Conservation (phyloP, 768 basidiomycete genomes). For the Tricholoma sp. region DNA sequence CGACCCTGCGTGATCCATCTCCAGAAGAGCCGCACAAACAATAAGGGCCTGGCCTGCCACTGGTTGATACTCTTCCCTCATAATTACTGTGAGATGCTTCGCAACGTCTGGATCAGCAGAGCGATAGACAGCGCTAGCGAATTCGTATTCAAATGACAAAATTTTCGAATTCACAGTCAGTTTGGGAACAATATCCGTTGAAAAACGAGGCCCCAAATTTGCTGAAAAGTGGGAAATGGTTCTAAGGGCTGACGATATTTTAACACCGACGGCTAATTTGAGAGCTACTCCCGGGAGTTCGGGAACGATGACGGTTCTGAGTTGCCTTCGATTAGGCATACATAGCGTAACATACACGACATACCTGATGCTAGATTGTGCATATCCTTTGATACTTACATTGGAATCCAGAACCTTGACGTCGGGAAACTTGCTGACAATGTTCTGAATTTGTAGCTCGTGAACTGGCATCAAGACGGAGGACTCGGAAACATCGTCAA, state of each 20-base stretch:
- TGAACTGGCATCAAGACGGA: slow-evolving; percentile 47
- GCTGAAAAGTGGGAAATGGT: slow-evolving; percentile 59
- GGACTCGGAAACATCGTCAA: slow-evolving; percentile 19
- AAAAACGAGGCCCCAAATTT: slow-evolving; percentile 53
- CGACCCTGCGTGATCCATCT: slow-evolving; percentile 41
- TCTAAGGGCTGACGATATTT: slow-evolving; percentile 51
- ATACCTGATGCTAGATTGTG: slow-evolving; percentile 53
- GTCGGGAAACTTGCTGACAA: slow-evolving; percentile 37
- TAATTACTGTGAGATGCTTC: slow-evolving; percentile 51
- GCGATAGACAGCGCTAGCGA: slow-evolving; percentile 42
- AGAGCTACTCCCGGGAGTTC: slow-evolving; percentile 43
- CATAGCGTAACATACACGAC: slow-evolving; percentile 6
- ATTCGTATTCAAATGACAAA: slow-evolving; percentile 41
- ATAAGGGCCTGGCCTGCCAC: slow-evolving; percentile 37
- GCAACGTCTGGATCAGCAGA: slow-evolving; percentile 37
- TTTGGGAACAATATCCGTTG: slow-evolving; percentile 41
- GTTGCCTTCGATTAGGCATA: neutral
- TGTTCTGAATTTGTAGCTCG: slow-evolving; percentile 48
- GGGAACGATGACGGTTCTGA: slow-evolving; percentile 43
- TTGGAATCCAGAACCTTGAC: slow-evolving; percentile 36
- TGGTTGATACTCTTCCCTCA: slow-evolving; percentile 39
- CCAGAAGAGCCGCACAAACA: slow-evolving; percentile 47
- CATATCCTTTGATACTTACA: slow-evolving; percentile 36
- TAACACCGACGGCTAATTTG: slow-evolving; percentile 51
- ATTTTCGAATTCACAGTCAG: slow-evolving; percentile 38